phyloP scores from a whole-genome alignment of 2,329 filamentous ascomycete species.

The Colletotrichum melonis region DNA sequence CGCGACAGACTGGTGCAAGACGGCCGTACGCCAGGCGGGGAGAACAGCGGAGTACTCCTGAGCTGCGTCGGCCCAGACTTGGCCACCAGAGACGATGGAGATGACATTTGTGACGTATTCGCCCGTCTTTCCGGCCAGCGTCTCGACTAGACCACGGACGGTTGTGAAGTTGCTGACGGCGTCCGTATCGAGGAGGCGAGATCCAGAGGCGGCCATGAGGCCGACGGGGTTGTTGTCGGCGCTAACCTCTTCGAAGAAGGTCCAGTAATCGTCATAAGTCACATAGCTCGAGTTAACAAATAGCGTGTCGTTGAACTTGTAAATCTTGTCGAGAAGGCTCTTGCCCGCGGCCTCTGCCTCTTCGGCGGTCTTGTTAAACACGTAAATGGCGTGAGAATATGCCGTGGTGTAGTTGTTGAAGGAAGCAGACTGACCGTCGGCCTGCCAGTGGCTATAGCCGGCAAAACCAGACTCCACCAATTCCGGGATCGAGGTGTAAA shows the following conservation, averaged over 20 bases:
- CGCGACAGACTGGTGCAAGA: neutral
- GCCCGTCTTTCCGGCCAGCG: constrained; percentile 40
- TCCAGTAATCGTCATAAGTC: constrained; percentile 44
- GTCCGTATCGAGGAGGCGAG: constrained; percentile 41
- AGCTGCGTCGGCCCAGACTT: constrained; percentile 41
- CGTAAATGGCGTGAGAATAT: constrained; percentile 43
- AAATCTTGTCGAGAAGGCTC: constrained; percentile 36
- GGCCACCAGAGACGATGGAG: constrained; percentile 44
- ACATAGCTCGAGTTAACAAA: constrained; percentile 39
- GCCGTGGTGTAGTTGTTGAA: constrained; percentile 41
- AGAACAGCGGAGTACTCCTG: constrained; percentile 43
- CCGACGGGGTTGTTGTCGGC: constrained; percentile 39
- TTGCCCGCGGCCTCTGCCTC: constrained; percentile 39
- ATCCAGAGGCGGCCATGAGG: constrained; percentile 40
- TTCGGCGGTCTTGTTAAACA: constrained; percentile 40
- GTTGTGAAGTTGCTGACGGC: constrained; percentile 37
- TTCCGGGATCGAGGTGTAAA: constrained; percentile 45
- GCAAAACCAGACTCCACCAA: constrained; percentile 46
- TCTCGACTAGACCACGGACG: constrained; percentile 41
- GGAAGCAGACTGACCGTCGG: constrained; percentile 39
- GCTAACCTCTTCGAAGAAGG: constrained; percentile 43
- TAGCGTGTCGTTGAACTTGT: constrained; percentile 37
- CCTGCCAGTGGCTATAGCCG: constrained; percentile 44
- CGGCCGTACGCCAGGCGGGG: constrained; percentile 13
- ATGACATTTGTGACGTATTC: constrained; percentile 40